phyloP scores from a whole-genome alignment of 2,329 filamentous ascomycete genomes.

The Cercospora sesami region DNA sequence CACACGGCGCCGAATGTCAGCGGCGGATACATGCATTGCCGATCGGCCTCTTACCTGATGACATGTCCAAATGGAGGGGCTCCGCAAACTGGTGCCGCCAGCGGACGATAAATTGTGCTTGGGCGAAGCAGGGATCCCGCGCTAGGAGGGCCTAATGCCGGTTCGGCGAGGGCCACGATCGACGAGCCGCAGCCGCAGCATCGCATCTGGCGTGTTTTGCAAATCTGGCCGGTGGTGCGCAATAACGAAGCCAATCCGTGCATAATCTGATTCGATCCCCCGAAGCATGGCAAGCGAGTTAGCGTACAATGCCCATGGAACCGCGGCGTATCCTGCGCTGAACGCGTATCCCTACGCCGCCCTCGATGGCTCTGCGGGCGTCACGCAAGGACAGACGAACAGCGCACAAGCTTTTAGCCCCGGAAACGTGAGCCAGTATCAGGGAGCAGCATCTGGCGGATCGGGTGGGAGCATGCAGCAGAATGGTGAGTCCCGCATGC shows the following conservation, averaged over 20 bases:
- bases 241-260: constrained; percentile 9
- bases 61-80: constrained; percentile 13
- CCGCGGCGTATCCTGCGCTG: constrained; percentile 1
- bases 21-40: background rate
- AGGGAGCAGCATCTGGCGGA: constrained; percentile 4
- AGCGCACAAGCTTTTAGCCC: constrained; percentile 16
- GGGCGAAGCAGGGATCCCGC: background rate
- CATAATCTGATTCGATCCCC: constrained; percentile 4
- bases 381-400: constrained; percentile 3
- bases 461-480: constrained; percentile 11
- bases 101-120: background rate
- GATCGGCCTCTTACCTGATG: constrained; percentile 18
- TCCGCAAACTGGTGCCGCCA: background rate
- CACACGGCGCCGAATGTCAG: constrained; percentile 14
- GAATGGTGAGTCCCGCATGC: constrained; percentile 10
- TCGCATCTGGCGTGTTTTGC: background rate
- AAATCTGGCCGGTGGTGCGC: background rate
- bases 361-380: background rate
- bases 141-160: background rate
- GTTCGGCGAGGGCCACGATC: background rate
- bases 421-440: constrained; percentile 8
- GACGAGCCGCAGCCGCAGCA: constrained; percentile 1
- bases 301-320: constrained; percentile 2
- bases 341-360: background rate
- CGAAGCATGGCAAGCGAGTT: constrained; percentile 11